phyloP scores from a whole-genome alignment of 768 basidiomycete genomes.

The Serendipita vermifera region DNA sequence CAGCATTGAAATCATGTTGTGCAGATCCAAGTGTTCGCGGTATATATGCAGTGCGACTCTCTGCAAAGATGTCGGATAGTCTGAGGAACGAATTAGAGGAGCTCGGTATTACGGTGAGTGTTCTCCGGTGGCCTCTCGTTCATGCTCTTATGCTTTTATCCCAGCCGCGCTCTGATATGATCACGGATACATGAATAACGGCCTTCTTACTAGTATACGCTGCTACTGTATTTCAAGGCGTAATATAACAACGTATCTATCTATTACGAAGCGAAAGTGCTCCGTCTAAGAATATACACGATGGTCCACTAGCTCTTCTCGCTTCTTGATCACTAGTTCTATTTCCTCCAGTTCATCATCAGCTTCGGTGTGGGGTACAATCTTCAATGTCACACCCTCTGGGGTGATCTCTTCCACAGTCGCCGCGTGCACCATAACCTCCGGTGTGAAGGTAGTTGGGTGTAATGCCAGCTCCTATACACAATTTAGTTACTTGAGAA shows the following conservation, averaged over 20 bases:
- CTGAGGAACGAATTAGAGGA: neutral
- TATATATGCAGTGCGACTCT: slow-evolving; percentile 2
- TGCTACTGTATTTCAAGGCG: no score
- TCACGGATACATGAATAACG: slow-evolving; percentile 2
- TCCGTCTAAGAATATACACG: neutral
- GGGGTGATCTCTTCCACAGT: neutral
- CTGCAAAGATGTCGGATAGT: neutral
- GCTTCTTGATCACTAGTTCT: neutral
- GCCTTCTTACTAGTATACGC: no score
- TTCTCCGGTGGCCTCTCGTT: neutral
- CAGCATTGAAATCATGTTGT: no score
- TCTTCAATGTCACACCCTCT: neutral
- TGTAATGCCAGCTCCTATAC: no score
- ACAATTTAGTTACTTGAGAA: no score
- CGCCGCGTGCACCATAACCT: neutral
- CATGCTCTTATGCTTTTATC: neutral
- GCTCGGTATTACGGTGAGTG: neutral
- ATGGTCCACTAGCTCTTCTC: neutral
- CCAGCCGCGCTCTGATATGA: slow-evolving; percentile 2
- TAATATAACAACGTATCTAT: no score
- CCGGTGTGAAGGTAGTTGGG: neutral
- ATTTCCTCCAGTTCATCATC: no score
- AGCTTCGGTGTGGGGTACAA: no score
- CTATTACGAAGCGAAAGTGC: no score
- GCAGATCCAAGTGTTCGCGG: slow-evolving; percentile 3